Percentiles rank a stretch among this genome's conserved stretches.
phyloP scores from a whole-genome alignment of 2,329 filamentous ascomycete genomes.

The Scopulariopsis brevicaulis region DNA sequence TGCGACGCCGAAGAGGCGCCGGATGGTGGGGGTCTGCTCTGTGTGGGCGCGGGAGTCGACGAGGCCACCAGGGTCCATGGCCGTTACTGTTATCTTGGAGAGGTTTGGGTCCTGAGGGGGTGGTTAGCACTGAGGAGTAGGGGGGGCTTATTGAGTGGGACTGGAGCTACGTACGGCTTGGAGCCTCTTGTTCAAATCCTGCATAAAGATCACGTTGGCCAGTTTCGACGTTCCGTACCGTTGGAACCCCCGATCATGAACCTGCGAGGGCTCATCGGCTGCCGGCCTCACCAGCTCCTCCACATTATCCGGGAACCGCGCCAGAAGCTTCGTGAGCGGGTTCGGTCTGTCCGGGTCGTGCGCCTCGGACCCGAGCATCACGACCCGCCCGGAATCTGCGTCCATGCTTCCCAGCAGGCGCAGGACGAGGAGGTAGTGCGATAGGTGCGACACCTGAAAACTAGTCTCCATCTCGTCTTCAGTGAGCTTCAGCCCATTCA shows the following conservation, averaged over 20 bases:
- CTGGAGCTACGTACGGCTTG: background rate
- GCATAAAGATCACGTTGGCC: constrained; percentile 14
- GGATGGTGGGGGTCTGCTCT: background rate
- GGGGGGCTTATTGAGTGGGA: background rate
- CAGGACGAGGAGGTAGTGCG: constrained; percentile 11
- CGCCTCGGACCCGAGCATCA: constrained; percentile 1
- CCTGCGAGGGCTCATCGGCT: background rate
- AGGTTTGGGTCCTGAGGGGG: background rate
- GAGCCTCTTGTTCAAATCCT: constrained; percentile 10
- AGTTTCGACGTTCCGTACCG: constrained; percentile 12
- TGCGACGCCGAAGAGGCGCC: background rate
- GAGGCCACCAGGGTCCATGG: constrained; percentile 13
- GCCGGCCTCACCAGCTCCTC: background rate
- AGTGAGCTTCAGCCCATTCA: constrained; percentile 5
- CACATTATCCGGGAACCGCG: background rate
- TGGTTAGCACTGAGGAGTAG: background rate
- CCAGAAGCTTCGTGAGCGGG: background rate
- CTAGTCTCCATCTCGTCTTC: constrained; percentile 5
- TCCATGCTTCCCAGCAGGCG: constrained; percentile 7
- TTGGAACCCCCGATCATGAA: constrained; percentile 12
- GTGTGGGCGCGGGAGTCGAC: constrained; percentile 11
- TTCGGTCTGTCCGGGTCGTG: background rate
- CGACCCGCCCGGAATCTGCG: background rate
- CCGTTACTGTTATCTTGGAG: constrained; percentile 9
- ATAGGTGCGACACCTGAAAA: constrained; percentile 6